A percentile compares a stretch with the other conserved stretches of the same genome.
These are phyloP conservation scores for Aureobasidium mangrovei DNA, from an alignment of 2,329 filamentous ascomycete species.

Conservation along the genomic window DNA sequence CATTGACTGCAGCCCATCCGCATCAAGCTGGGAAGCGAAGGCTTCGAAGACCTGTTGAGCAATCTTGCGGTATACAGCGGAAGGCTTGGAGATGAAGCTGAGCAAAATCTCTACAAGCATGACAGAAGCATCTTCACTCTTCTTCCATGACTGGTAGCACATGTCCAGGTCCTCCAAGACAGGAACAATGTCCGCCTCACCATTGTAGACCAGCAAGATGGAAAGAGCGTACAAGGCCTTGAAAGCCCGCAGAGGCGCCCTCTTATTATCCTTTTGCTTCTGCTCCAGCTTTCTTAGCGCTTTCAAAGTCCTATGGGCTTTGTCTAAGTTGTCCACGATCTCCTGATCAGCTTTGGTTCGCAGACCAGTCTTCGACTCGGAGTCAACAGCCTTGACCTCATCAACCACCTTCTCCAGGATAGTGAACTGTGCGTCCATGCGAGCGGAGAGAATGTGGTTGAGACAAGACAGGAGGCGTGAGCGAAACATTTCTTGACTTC, in stretches of 20 bases:
- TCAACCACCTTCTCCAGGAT: slow-evolving; percentile 2
- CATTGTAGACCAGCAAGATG: slow-evolving; percentile 81
- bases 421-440: slow-evolving; percentile 13
- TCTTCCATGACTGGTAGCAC: slow-evolving; percentile 56
- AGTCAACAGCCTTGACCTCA: slow-evolving; percentile 1
- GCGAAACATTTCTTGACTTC: slow-evolving; percentile 44
- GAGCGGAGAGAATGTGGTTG: slow-evolving; percentile 37
- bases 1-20: slow-evolving; percentile 59
- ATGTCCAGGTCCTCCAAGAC: slow-evolving; percentile 74
- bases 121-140: slow-evolving; percentile 44
- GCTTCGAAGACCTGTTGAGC: slow-evolving; percentile 80
- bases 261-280: slow-evolving; percentile 23
- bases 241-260: slow-evolving; percentile 52
- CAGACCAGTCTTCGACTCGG: neutral
- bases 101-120: slow-evolving; percentile 79
- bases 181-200: slow-evolving; percentile 74
- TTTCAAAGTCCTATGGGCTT: slow-evolving; percentile 20
- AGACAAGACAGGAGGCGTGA: slow-evolving; percentile 48
- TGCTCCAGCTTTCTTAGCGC: slow-evolving; percentile 18
- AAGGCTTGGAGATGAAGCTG: slow-evolving; percentile 81
- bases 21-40: slow-evolving; percentile 67
- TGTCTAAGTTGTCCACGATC: slow-evolving; percentile 18
- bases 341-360: slow-evolving; percentile 12
- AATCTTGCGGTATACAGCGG: slow-evolving; percentile 73
- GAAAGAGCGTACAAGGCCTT: slow-evolving; percentile 76